A percentile compares a stretch with the other conserved stretches of the same genome.
Evolutionary conservation across 192 early-diverging fungal species (phyloP).

Genomic region (Backusella circina): DNA sequence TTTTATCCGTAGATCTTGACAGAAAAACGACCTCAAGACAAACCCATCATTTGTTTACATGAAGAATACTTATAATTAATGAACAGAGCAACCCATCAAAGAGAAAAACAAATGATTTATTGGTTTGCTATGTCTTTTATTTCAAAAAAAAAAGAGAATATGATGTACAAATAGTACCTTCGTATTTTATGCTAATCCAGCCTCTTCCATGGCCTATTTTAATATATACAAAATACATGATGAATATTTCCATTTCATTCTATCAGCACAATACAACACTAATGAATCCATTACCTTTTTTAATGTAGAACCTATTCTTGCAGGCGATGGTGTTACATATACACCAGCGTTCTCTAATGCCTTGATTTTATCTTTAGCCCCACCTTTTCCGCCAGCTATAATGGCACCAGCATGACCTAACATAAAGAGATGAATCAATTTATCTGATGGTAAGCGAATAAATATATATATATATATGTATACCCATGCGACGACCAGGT

Average conservation of each 20-base stretch:
- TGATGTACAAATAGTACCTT: too few species aligned
- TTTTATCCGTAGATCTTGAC: neutral
- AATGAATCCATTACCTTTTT: slow-evolving; percentile 43
- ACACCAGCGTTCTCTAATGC: slow-evolving; percentile 92
- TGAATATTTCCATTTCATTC: too few species aligned
- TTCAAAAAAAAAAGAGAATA: neutral
- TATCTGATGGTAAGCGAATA: neutral
- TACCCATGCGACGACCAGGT: slow-evolving; percentile 97
- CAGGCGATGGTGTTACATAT: slow-evolving; percentile 86
- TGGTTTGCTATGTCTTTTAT: neutral
- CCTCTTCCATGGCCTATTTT: slow-evolving; percentile 51
- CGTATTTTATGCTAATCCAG: slow-evolving; percentile 35
- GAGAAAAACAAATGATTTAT: neutral
- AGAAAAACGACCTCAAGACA: neutral
- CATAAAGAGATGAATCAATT: neutral
- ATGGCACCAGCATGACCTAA: slow-evolving; percentile 93
- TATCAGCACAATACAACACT: neutral
- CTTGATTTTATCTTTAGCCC: slow-evolving; percentile 96
- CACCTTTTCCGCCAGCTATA: slow-evolving; percentile 98
- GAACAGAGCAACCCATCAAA: too few species aligned
- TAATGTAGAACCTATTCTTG: slow-evolving; percentile 91
- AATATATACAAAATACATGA: neutral
- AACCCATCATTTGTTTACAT: neutral
- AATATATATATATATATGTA: too few species aligned
- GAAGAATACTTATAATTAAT: neutral